Conservation (phyloP, 805 yeast genomes). For the Hemisphaericaspora nanyangensis region DNA sequence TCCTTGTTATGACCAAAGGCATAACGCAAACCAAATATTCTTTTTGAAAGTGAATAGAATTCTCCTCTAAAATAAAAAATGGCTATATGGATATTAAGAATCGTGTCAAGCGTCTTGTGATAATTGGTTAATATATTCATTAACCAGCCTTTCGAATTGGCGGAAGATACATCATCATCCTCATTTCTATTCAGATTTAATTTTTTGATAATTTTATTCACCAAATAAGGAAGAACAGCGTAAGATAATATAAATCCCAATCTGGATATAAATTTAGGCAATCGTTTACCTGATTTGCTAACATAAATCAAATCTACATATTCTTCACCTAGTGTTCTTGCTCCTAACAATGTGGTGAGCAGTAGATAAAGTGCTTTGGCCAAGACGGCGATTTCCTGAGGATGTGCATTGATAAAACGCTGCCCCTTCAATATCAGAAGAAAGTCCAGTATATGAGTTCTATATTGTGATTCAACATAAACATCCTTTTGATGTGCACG, state of each 20-base stretch:
- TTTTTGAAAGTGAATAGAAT: conserved; percentile 72
- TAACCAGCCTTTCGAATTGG: conserved; percentile 15
- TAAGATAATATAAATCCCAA: conserved; percentile 58
- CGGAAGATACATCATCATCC: conserved; percentile 10
- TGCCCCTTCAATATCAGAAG: conserved; percentile 56
- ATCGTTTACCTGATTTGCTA: conserved; percentile 43
- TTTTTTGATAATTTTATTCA: conserved; percentile 28
- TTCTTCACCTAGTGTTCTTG: conserved; percentile 90
- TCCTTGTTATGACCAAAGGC: conserved; percentile 63
- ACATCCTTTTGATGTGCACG: conserved; percentile 89
- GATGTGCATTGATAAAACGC: conserved; percentile 58
- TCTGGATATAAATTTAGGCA: conserved; percentile 46
- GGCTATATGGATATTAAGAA: conserved; percentile 72
- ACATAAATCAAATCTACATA: conserved; percentile 80
- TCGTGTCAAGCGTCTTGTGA: conserved; percentile 44
- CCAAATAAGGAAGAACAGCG: conserved; percentile 58
- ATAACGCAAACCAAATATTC: conserved; percentile 78
- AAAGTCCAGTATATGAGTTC: conserved; percentile 53
- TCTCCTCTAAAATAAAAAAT: conserved; percentile 79
- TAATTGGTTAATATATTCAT: conserved; percentile 33
- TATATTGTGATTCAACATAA: conserved; percentile 57
- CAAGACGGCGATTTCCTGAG: conserved; percentile 55
- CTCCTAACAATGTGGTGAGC: conserved; percentile 71
- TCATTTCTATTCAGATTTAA: conserved; percentile 14
- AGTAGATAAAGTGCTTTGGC: conserved; percentile 63